phyloP scores from a whole-genome alignment of 176 grass and related monocot species.

The Juncus inflexus region DNA sequence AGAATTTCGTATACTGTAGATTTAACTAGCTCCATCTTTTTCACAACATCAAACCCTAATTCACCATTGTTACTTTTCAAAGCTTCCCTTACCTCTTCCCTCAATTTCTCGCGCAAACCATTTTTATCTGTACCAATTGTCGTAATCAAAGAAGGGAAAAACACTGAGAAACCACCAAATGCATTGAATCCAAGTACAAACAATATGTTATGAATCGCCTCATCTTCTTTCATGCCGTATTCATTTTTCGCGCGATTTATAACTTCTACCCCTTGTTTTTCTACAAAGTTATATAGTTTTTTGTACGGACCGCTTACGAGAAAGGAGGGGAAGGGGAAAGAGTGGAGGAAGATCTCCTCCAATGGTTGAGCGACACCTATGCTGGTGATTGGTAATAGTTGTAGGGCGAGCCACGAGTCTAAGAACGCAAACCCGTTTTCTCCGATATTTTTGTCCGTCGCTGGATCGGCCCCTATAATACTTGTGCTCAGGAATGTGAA shows the following conservation, averaged over 20 bases:
- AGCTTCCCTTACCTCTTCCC: constrained; percentile 45
- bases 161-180: constrained; percentile 74
- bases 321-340: constrained; percentile 56
- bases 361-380: constrained; percentile 57
- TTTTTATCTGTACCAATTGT: constrained; percentile 34
- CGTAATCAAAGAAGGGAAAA: constrained; percentile 43
- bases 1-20: constrained; percentile 77
- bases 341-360: constrained; percentile 82
- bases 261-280: constrained; percentile 43
- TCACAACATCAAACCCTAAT: constrained; percentile 39
- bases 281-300: constrained; percentile 61
- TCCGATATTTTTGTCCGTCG: constrained; percentile 24
- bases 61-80: constrained; percentile 10
- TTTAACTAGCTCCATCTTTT: constrained; percentile 59
- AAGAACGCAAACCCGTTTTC: constrained; percentile 39
- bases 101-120: constrained; percentile 27
- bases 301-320: constrained; percentile 44
- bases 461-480: constrained; percentile 56
- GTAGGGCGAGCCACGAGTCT: constrained; percentile 69
- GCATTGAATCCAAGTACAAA: constrained; percentile 93
- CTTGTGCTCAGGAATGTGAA: constrained; percentile 65
- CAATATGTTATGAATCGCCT: constrained; percentile 83
- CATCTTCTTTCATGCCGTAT: constrained; percentile 35
- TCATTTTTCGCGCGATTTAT: constrained; percentile 28
- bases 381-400: constrained; percentile 58